phyloP scores from a whole-genome alignment of 1,284 basidiomycete species.

The Phellopilus nigrolimitatus region DNA sequence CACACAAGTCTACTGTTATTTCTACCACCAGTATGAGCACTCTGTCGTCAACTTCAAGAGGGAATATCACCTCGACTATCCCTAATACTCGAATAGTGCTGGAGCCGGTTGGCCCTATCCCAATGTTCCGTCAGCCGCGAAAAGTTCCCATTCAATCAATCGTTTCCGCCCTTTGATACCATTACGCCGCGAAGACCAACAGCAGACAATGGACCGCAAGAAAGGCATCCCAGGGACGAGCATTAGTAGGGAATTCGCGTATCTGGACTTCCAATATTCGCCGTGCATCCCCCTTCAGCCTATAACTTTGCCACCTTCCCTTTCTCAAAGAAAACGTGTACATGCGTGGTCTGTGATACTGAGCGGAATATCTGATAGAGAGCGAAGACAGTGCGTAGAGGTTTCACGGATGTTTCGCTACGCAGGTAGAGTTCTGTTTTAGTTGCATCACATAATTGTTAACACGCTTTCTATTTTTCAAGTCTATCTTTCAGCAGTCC shows the following conservation, averaged over 20 bases:
- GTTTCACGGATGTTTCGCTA: constrained; percentile 63
- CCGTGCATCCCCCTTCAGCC: constrained; percentile 23
- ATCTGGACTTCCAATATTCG: constrained; percentile 33
- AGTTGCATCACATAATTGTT: not conserved
- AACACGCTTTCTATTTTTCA: constrained; percentile 1
- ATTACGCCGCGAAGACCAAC: not conserved
- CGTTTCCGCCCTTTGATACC: constrained; percentile 5
- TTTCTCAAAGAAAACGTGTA: constrained; percentile 52
- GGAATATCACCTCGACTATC: too few species aligned
- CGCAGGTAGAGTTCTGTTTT: constrained; percentile 50
- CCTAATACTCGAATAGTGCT: too few species aligned
- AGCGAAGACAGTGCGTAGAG: constrained; percentile 39
- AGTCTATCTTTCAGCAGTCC: constrained; percentile 60
- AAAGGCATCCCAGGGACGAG: not conserved
- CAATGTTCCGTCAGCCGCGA: not conserved
- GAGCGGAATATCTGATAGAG: constrained; percentile 38
- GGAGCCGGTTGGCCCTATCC: too few species aligned
- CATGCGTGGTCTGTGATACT: constrained; percentile 51
- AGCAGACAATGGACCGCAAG: not conserved
- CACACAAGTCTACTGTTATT: too few species aligned
- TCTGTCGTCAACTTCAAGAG: too few species aligned
- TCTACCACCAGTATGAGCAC: too few species aligned
- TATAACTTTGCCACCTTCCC: constrained; percentile 51
- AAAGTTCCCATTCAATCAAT: not conserved
- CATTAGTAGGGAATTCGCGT: not conserved